phyloP scores from a whole-genome alignment of 371 early-diverging fungal genomes.

The Nematocida ironsii region DNA sequence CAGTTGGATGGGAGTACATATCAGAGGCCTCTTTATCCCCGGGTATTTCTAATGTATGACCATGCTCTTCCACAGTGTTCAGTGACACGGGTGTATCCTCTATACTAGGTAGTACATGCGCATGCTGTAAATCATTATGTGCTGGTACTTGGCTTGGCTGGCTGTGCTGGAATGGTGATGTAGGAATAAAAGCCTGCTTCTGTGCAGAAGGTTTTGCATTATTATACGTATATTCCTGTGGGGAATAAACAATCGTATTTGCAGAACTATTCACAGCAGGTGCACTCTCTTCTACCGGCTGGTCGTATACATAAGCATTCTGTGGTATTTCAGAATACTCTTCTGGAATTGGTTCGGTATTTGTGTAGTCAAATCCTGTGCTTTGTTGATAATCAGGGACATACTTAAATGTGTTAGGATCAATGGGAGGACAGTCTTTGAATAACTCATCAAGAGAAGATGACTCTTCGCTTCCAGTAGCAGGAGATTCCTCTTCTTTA shows the following conservation, averaged over 20 bases:
- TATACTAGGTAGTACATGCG: background rate
- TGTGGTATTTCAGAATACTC: background rate
- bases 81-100: background rate
- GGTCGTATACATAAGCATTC: background rate
- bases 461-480: background rate
- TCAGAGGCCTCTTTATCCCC: background rate
- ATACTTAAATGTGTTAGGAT: background rate
- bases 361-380: background rate
- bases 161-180: background rate
- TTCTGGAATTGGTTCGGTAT: background rate
- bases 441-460: constrained; percentile 3
- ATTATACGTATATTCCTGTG: background rate
- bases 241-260: background rate
- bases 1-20: background rate
- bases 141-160: background rate
- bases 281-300: background rate
- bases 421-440: constrained; percentile 13
- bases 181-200: background rate
- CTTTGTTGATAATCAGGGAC: background rate
- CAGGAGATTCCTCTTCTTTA: background rate
- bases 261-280: background rate
- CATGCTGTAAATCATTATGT: background rate
- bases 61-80: background rate
- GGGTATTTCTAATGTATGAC: background rate
- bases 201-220: background rate